These are phyloP conservation scores for Rhodotorula sp. DNA, from an alignment of 1,284 basidiomycete genomes.

Conservation along the genomic window DNA sequence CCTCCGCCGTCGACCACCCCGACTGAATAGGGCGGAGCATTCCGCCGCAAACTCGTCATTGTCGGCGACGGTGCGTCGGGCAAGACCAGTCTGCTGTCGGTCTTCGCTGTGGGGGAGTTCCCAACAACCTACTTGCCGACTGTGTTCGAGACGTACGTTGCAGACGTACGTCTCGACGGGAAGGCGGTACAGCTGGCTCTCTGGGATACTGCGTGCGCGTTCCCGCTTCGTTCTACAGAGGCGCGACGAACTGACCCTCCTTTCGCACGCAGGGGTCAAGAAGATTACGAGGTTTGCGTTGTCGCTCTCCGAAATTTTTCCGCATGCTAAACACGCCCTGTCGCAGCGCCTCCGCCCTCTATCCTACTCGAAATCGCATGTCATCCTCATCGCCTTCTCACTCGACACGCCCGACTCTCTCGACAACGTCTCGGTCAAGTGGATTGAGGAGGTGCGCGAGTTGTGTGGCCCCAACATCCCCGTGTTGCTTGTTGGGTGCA, in stretches of 20 bases:
- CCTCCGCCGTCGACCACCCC: background rate
- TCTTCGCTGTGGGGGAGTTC: slow-evolving; percentile 94
- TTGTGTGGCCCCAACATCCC: slow-evolving; percentile 71
- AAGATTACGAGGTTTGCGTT: slow-evolving; percentile 80
- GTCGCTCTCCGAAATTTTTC: background rate
- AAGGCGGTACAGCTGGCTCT: slow-evolving; percentile 93
- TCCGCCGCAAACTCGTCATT: slow-evolving; percentile 29
- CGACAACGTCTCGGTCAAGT: slow-evolving; percentile 94
- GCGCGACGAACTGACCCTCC: background rate
- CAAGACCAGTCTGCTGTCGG: slow-evolving; percentile 70
- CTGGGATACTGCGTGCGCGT: slow-evolving; percentile 92
- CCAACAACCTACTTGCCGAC: slow-evolving; percentile 54
- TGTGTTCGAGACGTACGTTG: slow-evolving; percentile 58
- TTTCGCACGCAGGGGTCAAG: slow-evolving; percentile 66
- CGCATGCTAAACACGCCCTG: background rate
- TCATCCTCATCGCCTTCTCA: slow-evolving; percentile 95
- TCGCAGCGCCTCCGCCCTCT: slow-evolving; percentile 80
- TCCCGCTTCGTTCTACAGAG: background rate
- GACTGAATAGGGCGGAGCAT: slow-evolving; percentile 8
- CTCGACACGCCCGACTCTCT: slow-evolving; percentile 95
- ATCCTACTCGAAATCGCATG: slow-evolving; percentile 96
- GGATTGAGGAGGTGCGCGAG: slow-evolving; percentile 93
- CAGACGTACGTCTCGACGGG: slow-evolving; percentile 93
- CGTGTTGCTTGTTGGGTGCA: slow-evolving; percentile 54
- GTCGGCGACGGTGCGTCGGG: slow-evolving; percentile 63